Evolutionary conservation across 768 basidiomycete species (phyloP).

Genomic region (Kwoniella pini): DNA sequence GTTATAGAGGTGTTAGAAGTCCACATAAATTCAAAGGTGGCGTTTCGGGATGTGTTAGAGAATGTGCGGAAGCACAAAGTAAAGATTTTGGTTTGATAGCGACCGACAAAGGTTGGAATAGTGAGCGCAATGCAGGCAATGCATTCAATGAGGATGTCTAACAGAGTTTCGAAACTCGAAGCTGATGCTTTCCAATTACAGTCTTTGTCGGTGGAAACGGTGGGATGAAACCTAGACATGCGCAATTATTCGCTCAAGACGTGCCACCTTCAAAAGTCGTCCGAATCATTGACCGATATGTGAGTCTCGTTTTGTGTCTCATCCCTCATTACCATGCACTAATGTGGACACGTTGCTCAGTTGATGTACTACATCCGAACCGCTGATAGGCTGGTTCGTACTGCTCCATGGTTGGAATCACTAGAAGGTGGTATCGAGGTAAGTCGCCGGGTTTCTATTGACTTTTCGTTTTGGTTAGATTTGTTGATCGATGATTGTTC

Average conservation of each 20-base stretch:
- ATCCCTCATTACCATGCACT: no score
- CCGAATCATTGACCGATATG: slow-evolving; percentile 66
- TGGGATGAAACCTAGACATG: slow-evolving; percentile 63
- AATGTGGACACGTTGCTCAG: slow-evolving; percentile 5
- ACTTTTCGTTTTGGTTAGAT: neutral
- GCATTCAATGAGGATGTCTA: no score
- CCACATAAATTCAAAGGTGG: slow-evolving; percentile 79
- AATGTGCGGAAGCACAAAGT: slow-evolving; percentile 74
- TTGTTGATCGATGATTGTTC: neutral
- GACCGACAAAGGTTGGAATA: slow-evolving; percentile 77
- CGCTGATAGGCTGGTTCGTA: slow-evolving; percentile 70
- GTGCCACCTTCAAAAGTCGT: slow-evolving; percentile 68
- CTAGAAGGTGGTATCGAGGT: slow-evolving; percentile 68
- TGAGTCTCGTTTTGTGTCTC: slow-evolving; percentile 55
- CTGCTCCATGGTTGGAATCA: slow-evolving; percentile 71
- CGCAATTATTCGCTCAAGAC: slow-evolving; percentile 66
- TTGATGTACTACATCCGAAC: slow-evolving; percentile 65
- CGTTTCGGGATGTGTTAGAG: slow-evolving; percentile 71
- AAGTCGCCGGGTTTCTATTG: neutral
- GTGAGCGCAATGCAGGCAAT: slow-evolving; percentile 16
- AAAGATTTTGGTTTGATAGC: slow-evolving; percentile 77
- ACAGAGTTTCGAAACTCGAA: no score
- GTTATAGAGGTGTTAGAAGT: slow-evolving; percentile 65
- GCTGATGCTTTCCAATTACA: no score
- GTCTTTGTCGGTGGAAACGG: slow-evolving; percentile 73